Evolutionary conservation across 2,329 filamentous ascomycete species (phyloP), one percentile per base, ranked within the genome.

Genomic region (Fonsecaea multimorphosa): DNA sequence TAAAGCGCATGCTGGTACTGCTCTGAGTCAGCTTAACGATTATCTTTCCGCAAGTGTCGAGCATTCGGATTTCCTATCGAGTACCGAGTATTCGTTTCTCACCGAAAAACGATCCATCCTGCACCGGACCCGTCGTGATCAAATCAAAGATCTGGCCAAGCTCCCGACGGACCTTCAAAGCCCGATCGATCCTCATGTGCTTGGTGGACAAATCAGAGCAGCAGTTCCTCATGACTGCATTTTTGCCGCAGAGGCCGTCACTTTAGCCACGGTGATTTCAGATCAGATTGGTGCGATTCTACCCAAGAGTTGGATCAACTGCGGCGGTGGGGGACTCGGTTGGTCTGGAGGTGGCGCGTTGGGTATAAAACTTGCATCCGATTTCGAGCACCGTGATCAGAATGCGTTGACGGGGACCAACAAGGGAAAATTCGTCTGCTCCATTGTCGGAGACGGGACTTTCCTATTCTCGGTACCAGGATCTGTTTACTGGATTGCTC

Each of bases 301-400:
- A 0, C 91, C 91, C 0, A 90, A 90, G 0, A 87, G 86, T 0
- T 93, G 89, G 89, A 87, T 94, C 73, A 93, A 93, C 75, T 93
- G 91, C 74, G 91, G 91, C 1, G 91, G 89, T 0, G 91, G 90
- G 14, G 91, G 91, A 1, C 86, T 94, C 0, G 91, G 91, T 1
- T 94, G 91, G 91, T 91, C 87, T 11, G 91, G 91, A 12, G 91
- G 91, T 14, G 91, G 81, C 60, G 88, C 89, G 0, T 76, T 94
- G 1, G 91, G 91, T 1, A 88, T 93, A 73, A 93, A 93, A 75
- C 83, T 94, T 7, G 91, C 90, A 0, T 82, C 83, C 0, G 84
- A 88, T 58, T 76, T 77, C 2, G 77, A 83, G 65, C 78, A 83
- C 40, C 82, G 83, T 6, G 83, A n/a, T n/a, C n/a, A n/a, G n/a